Conservation (phyloP, 2,329 filamentous ascomycete species). For the Trichoderma koningii region DNA sequence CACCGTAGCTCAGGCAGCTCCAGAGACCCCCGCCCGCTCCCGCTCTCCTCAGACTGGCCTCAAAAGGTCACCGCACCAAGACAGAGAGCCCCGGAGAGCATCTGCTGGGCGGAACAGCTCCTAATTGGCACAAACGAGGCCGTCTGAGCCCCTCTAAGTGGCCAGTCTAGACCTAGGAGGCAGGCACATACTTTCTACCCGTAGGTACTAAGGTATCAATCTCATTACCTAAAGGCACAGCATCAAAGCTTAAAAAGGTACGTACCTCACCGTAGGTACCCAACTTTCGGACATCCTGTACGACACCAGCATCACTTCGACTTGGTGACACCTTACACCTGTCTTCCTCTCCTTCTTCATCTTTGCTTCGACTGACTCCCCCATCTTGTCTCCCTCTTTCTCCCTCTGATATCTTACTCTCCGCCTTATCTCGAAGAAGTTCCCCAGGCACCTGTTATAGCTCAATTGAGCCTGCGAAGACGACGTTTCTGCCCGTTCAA, state of each 20-base stretch:
- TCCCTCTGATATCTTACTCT: neutral
- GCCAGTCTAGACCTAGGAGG: neutral
- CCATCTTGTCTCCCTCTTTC: neutral
- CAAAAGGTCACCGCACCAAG: too few species aligned
- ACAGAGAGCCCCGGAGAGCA: neutral
- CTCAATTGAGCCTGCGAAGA: neutral
- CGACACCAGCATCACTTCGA: neutral
- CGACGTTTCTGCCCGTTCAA: neutral
- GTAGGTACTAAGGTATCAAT: neutral
- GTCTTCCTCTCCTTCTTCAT: too few species aligned
- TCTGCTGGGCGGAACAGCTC: neutral
- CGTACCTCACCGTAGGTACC: neutral
- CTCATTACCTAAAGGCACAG: conserved; percentile 18
- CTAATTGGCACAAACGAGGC: neutral
- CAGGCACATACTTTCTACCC: neutral
- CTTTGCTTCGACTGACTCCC: neutral
- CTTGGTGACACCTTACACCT: neutral
- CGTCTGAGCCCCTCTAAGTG: neutral
- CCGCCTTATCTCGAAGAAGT: neutral
- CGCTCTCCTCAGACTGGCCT: neutral
- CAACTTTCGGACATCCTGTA: conserved; percentile 1
- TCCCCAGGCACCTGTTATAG: neutral
- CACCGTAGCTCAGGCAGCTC: neutral
- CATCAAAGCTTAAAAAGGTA: neutral
- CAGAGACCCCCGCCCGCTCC: neutral